Conservation (phyloP, 805 yeast genomes). For the Huiozyma sinensis region DNA sequence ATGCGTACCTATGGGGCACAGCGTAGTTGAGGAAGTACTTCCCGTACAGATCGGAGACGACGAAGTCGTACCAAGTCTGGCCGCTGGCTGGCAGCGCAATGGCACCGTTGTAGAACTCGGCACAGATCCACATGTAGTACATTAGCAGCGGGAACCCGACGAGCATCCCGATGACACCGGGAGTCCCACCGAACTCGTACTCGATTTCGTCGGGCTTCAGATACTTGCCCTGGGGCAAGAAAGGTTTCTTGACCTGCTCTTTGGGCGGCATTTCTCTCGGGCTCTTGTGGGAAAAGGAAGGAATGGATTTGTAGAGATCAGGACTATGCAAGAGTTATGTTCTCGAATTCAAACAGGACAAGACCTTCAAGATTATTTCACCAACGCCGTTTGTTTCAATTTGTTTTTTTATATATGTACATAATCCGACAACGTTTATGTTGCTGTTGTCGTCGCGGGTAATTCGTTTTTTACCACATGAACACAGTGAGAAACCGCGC, state of each 20-base stretch:
- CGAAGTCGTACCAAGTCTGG: slow-evolving; percentile 41
- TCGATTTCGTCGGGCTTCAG: slow-evolving; percentile 45
- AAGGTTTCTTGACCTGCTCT: background rate
- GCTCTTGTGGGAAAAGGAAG: too few relatives aligned
- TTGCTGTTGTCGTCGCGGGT: too few relatives aligned
- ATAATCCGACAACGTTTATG: too few relatives aligned
- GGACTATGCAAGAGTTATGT: too few relatives aligned
- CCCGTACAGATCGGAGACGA: slow-evolving; percentile 30
- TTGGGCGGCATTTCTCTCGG: too few relatives aligned
- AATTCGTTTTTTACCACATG: too few relatives aligned
- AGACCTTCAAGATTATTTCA: too few relatives aligned
- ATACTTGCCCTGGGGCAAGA: slow-evolving; percentile 31
- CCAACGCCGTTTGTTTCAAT: too few relatives aligned
- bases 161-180: slow-evolving; percentile 87
- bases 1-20: slow-evolving; percentile 48
- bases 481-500: too few relatives aligned
- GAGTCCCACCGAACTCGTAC: slow-evolving; percentile 89
- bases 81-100: slow-evolving; percentile 64
- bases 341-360: too few relatives aligned
- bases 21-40: slow-evolving; percentile 41
- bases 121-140: slow-evolving; percentile 95
- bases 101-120: slow-evolving; percentile 64
- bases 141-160: slow-evolving; percentile 82
- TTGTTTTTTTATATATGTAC: too few relatives aligned
- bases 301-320: too few relatives aligned